Conservation (phyloP, 108 stramenopile genomes). For the Cyclostephanos invisitatus region DNA sequence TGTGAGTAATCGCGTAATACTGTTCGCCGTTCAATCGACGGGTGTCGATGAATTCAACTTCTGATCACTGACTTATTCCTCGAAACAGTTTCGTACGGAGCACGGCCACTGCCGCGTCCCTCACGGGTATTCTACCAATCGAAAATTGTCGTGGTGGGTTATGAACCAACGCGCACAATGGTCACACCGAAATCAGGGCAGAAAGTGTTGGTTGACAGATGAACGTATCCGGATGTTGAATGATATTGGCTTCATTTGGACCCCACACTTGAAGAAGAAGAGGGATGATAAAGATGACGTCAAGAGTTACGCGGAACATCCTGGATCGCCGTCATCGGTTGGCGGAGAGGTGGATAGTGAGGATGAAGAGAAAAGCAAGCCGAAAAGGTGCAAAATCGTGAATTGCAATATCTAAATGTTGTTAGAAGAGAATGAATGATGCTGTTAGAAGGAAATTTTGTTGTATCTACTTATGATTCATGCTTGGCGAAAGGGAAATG, state of each 20-base stretch:
- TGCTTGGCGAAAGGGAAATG: no score
- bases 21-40: neutral
- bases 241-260: conserved; percentile 68
- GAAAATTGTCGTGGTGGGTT: conserved; percentile 69
- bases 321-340: neutral
- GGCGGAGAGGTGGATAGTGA: neutral
- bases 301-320: neutral
- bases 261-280: conserved; percentile 7
- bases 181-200: conserved; percentile 35
- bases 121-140: conserved; percentile 58
- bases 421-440: no score
- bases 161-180: conserved; percentile 67
- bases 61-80: neutral
- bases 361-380: neutral
- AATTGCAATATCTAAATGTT: neutral
- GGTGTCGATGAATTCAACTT: neutral
- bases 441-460: no score
- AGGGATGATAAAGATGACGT: neutral
- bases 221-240: conserved; percentile 67
- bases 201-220: conserved; percentile 52
- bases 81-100: conserved; percentile 7
- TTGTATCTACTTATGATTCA: no score
- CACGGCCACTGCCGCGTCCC: conserved; percentile 76
- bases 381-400: neutral
- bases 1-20: neutral